Base-by-base conservation (phyloP, 495 filamentous ascomycete genomes). In the Pyrenula aspistea region DNA sequence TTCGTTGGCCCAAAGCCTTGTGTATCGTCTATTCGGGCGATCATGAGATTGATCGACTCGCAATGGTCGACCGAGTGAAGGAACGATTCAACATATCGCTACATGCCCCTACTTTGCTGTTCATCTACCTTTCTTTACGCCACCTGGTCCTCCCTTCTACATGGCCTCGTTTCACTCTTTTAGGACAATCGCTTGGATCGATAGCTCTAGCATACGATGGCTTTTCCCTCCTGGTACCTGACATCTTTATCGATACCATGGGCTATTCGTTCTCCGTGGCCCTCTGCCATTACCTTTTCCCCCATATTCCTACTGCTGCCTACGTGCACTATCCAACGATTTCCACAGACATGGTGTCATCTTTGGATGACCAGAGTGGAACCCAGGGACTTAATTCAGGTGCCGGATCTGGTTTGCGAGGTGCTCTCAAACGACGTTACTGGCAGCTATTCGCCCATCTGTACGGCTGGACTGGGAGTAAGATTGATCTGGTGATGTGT, bases 291-390 rank as follows among this genome's bases (percentile, higher is more conserved):
- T 78, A 84, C 51, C 77, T 96, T 21, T 96, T 98, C 70, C 85
- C 79, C 1, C 66, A 71, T 12, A 82, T 96, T 20, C 91, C 94
- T 2, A 94, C 89, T 1, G 89, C 79, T 31, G 93, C 93, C 12
- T 98, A 98, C 64, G 91, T 98, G 1, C 93, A 98, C 68, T 98
- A 96, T 66, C 93, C 93, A 3, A 96, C 93, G 51, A 98, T 98
- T 51, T 96, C 91, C 2, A 98, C 92, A 25, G 94, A 98, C 68
- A 98, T 98, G 93, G 84, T 98, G 3, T 77, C 75, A 48, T 89
- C 88, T 20, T 83, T 98, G 11, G 79, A 89, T 57, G 80, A 87
- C 12, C 67, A 69, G 11, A 77, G 71, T 22, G 84, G 79, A n/a
- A 68, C 74, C 10, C 83, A 90, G 59, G 92, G 91, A 2, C 73